Conservation (phyloP, 495 filamentous ascomycete genomes). For the Tuber calosporum region DNA sequence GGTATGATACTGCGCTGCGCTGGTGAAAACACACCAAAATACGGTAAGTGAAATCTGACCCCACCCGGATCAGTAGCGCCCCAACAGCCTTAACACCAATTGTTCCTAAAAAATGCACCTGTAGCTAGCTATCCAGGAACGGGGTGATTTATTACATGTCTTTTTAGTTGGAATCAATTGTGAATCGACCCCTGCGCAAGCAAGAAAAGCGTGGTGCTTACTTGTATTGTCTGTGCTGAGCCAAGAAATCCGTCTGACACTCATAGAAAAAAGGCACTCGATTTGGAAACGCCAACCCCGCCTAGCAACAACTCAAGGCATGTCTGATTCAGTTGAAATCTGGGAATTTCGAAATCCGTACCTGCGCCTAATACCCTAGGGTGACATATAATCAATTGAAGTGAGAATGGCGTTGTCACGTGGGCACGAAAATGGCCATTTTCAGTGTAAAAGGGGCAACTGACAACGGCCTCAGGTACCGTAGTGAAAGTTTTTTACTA, state of each 20-base stretch:
- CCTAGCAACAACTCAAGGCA: not conserved
- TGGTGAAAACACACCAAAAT: not conserved
- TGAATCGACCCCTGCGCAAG: not conserved
- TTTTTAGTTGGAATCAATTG: not conserved
- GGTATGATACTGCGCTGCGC: too few relatives aligned
- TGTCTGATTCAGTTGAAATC: not conserved
- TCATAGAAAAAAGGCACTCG: not conserved
- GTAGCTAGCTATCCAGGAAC: not conserved
- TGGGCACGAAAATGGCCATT: not conserved
- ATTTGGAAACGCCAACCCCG: not conserved
- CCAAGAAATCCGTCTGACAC: not conserved
- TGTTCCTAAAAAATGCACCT: not conserved
- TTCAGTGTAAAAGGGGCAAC: not conserved
- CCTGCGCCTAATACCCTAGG: not conserved
- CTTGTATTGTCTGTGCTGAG: not conserved
- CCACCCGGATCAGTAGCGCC: not conserved
- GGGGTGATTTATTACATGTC: not conserved
- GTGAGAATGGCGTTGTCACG: not conserved
- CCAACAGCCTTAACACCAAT: not conserved
- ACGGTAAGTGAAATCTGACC: not conserved
- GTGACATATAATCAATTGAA: not conserved
- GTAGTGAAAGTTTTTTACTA: not conserved
- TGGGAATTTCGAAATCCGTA: not conserved
- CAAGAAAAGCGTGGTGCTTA: not conserved
- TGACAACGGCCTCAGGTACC: too few relatives aligned